Evolutionary conservation across 306 rosid species (phyloP), one percentile per base, ranked within the genome.

Genomic region (Nissolia schottii): DNA sequence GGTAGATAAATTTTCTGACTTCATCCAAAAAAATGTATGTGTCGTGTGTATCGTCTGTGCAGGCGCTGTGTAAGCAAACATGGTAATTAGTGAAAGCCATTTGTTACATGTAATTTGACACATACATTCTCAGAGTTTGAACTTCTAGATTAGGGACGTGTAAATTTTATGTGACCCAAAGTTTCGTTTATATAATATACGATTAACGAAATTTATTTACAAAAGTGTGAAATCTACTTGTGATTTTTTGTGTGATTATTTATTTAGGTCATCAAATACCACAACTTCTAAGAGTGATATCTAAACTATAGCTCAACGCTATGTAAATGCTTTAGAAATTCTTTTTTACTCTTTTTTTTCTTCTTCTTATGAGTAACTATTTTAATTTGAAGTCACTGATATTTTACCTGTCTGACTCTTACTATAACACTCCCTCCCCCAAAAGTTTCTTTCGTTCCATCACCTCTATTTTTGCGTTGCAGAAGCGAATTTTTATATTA

Each of bases 111-210:
- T 16, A 48, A 48, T 48, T 48, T 16, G 54, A 18, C 23, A 7
- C 12, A 19, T 8, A 49, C 55, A 11, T 2, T 49, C 24, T 49
- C 25, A 25, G 19, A 18, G 19, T 64, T 55, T 38, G 48, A 54
- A 19, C 15, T 75, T 25, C 12, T 28, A 59, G 77, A 64, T 64
- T 22, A 73, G 76, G 71, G 20, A 43, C 31, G 48, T 56, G 67
- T 72, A 67, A 8, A 37, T 37, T 79, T 45, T 10, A 15, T 45
- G 14, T 40, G 46, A 7, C 8, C 1, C 13, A 40, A 40, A 14
- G 13, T n/a, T 43, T n/a, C 15, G 24, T 55, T 73, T 55, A 69
- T 31, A n/a, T n/a, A n/a, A n/a, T n/a, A n/a, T n/a, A n/a, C n/a
- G n/a, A n/a, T n/a, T n/a, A n/a, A n/a, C n/a, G n/a, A n/a, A n/a